Evolutionary conservation across 73 alveolate genomes (phyloP).

Genomic region (Durusdinium trenchii): DNA sequence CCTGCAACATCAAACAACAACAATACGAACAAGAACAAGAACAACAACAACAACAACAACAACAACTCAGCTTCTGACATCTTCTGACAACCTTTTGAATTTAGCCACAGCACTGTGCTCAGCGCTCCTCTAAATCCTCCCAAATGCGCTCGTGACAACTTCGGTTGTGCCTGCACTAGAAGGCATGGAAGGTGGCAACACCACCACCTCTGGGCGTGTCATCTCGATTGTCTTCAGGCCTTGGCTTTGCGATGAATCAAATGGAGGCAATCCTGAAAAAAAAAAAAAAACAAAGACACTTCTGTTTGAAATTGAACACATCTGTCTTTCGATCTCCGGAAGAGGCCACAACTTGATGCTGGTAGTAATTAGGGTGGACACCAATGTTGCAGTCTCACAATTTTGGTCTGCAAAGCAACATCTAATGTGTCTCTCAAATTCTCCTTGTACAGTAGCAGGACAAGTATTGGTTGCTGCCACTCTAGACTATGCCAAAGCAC

Average conservation of each 20-base stretch:
- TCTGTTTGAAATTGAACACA: no score
- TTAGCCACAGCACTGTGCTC: neutral
- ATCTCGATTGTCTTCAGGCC: conserved; percentile 84
- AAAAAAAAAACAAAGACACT: neutral
- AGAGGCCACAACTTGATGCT: no score
- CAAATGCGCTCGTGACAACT: neutral
- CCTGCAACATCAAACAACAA: no score
- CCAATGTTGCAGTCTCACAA: no score
- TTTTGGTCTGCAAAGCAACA: no score
- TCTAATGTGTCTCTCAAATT: no score
- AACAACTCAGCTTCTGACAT: neutral
- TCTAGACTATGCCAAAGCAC: conserved; percentile 47
- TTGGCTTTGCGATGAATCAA: neutral
- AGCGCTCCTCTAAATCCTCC: neutral
- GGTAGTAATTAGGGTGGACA: no score
- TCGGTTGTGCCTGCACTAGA: neutral
- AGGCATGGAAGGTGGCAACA: neutral
- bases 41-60: neutral
- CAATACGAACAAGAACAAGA: neutral
- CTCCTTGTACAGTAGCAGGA: no score
- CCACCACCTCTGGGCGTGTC: conserved; percentile 73
- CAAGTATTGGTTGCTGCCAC: no score
- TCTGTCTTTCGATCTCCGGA: no score
- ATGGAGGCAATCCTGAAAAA: neutral
- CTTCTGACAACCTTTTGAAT: neutral